A percentile compares a stretch with the other conserved stretches of the same genome.
phyloP scores from a whole-genome alignment of 2,329 filamentous ascomycete species.

The Penicillium sp. region DNA sequence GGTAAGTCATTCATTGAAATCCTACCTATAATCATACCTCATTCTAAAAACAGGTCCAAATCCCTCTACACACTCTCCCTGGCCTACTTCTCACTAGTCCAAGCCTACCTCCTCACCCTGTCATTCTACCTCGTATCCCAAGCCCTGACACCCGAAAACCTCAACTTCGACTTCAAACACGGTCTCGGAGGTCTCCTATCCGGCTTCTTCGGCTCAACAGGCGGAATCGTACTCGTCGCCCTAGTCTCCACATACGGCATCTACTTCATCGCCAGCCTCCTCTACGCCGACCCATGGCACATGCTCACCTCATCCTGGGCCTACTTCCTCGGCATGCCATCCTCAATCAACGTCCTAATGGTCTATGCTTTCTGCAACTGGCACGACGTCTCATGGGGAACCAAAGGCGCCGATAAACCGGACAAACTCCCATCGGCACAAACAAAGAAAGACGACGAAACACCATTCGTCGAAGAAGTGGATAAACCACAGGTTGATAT shows the following conservation, averaged over 20 bases:
- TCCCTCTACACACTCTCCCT: slow-evolving; percentile 86
- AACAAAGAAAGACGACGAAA: slow-evolving; percentile 78
- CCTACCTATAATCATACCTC: not conserved
- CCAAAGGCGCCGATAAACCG: slow-evolving; percentile 90
- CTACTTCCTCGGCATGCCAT: slow-evolving; percentile 85
- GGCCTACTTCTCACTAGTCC: slow-evolving; percentile 74
- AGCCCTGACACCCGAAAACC: slow-evolving; percentile 58
- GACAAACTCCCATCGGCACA: slow-evolving; percentile 82
- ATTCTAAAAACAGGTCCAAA: slow-evolving; percentile 52
- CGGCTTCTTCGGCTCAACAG: slow-evolving; percentile 70
- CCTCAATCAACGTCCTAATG: slow-evolving; percentile 97
- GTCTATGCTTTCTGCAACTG: slow-evolving; percentile 99
- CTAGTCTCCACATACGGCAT: slow-evolving; percentile 87
- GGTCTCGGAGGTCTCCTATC: slow-evolving; percentile 59
- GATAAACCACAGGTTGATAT: slow-evolving; percentile 95
- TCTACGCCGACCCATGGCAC: slow-evolving; percentile 97
- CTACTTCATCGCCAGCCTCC: slow-evolving; percentile 88
- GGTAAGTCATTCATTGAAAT: slow-evolving; percentile 30
- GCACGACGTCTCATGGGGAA: slow-evolving; percentile 99
- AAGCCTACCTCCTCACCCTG: slow-evolving; percentile 40
- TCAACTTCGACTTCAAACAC: slow-evolving; percentile 63
- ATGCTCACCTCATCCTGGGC: slow-evolving; percentile 96
- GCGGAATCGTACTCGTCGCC: slow-evolving; percentile 83
- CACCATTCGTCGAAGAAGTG: slow-evolving; percentile 82
- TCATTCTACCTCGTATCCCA: slow-evolving; percentile 71